phyloP scores from a whole-genome alignment of 2,329 filamentous ascomycete species.

The Lojkania enalia region DNA sequence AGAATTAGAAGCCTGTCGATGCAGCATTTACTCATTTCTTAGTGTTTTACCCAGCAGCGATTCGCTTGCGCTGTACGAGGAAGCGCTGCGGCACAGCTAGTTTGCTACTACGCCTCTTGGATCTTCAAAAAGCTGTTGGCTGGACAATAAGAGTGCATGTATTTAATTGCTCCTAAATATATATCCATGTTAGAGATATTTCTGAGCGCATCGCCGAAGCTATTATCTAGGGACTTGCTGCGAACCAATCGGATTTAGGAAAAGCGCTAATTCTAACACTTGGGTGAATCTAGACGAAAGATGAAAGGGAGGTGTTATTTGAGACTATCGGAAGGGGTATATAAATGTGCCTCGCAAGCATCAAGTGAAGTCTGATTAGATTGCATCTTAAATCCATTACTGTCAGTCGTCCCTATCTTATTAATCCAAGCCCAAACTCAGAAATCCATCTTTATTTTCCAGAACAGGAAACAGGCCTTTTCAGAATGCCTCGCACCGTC shows the following conservation, averaged over 20 bases:
- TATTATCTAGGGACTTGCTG: not conserved
- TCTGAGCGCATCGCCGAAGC: too few species aligned
- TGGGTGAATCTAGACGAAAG: not conserved
- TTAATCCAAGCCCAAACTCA: too few species aligned
- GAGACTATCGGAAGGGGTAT: not conserved
- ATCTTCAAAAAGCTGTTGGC: too few species aligned
- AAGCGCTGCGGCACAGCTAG: not conserved
- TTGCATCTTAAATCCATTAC: too few species aligned
- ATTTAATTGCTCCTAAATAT: too few species aligned
- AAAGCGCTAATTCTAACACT: not conserved
- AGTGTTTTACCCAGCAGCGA: too few species aligned
- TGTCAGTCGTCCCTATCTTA: too few species aligned
- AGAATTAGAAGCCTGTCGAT: too few species aligned
- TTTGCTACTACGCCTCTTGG: too few species aligned
- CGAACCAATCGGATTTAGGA: not conserved
- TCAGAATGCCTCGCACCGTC: slow-evolving; percentile 20
- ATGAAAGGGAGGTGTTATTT: not conserved
- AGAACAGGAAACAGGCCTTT: not conserved
- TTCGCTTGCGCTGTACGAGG: too few species aligned
- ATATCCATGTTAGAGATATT: too few species aligned
- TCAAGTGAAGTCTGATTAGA: not conserved
- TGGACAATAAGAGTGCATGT: not conserved
- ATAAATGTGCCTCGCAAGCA: not conserved
- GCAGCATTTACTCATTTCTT: too few species aligned
- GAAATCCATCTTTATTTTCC: not conserved